Base-by-base conservation (phyloP, 495 filamentous ascomycete genomes). In the Neurospora tetrasperma region DNA sequence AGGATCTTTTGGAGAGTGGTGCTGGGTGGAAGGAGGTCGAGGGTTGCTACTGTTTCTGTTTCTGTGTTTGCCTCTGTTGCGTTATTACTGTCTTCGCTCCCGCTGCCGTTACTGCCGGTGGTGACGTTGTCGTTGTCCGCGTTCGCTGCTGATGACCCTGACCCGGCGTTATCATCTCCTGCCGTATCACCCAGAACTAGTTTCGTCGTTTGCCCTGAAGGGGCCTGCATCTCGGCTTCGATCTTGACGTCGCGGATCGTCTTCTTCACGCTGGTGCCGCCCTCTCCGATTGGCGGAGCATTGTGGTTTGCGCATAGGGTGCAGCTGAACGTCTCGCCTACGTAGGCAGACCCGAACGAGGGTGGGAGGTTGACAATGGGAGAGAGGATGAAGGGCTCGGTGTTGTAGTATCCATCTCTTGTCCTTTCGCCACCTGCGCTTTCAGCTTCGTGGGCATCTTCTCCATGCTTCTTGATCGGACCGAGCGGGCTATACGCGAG, bases 251-350 rank as follows among this genome's bases (percentile, higher is more conserved):
- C 91, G 38, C 88, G 91, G 23, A 96, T 88, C 6, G 83, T 83
- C 68, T 88, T 87, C 20, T 81, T 84, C 10, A 81, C 78, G 1
- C 71, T 38, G 9, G 71, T 41, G n/a, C 20, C 70, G 31, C 14
- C 62, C 31, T 78, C 74, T 14, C 41, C 71, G 0, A 76, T 72
- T 0, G 75, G 75, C 54, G 81, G 73, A 3, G 93, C 84, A 76
- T 97, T 95, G 80, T 97, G 96, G 84, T 96, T 98, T 10, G 92
- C 94, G 83, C 94, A 97, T 31, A 99, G 87, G 2, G 94, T 96
- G 83, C 96, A 99, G 69, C 89, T 89, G 81, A 99, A 99, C 2
- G 92, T 94, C 84, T 98, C 94, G 73, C 96, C 96, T 54, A 98
- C 94, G 75, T 98, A 98, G 69, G 94, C 94, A 11, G 92, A 93